A percentile compares a stretch with the other conserved stretches of the same genome.
Conservation (phyloP, 2,329 filamentous ascomycete species). For the Xylogone sp. region DNA sequence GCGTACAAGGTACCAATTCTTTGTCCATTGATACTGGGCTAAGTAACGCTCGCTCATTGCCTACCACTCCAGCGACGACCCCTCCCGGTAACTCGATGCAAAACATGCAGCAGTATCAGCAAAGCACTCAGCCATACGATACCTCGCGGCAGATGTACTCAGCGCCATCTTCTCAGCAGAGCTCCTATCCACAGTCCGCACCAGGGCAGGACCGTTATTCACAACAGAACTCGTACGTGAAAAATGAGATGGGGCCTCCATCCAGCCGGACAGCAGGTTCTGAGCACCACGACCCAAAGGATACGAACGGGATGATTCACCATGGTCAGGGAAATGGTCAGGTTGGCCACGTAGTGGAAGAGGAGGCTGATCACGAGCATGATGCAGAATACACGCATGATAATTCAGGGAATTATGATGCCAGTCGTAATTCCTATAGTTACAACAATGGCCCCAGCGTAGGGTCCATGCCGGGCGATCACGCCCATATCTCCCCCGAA, state of each 20-base stretch:
- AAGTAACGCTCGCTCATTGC: constrained; percentile 79
- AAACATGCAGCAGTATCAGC: constrained; percentile 74
- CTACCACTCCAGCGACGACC: constrained; percentile 85
- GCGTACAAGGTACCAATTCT: constrained; percentile 59
- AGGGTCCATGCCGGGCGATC: constrained; percentile 64
- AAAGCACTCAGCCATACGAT: constrained; percentile 67
- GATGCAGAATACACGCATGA: constrained; percentile 86
- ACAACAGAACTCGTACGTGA: constrained; percentile 61
- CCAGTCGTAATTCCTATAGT: constrained; percentile 70
- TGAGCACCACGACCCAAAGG: constrained; percentile 59
- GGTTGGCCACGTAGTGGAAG: constrained; percentile 48
- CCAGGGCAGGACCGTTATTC: constrained; percentile 61
- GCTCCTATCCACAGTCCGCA: constrained; percentile 64
- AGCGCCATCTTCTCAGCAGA: constrained; percentile 59
- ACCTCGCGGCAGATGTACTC: constrained; percentile 76
- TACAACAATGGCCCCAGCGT: constrained; percentile 67
- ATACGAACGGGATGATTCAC: constrained; percentile 64
- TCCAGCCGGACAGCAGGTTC: constrained; percentile 56
- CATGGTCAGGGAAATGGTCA: constrained; percentile 52
- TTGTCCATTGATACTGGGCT: constrained; percentile 79
- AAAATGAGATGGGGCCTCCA: constrained; percentile 86
- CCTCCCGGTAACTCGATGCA: constrained; percentile 76
- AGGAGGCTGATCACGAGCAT: constrained; percentile 71
- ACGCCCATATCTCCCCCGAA: constrained; percentile 74
- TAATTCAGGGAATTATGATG: constrained; percentile 66